Evolutionary conservation across 257 asterid species (phyloP), one percentile per base, ranked within the genome.

Genomic region (Penstemon barbatus): DNA sequence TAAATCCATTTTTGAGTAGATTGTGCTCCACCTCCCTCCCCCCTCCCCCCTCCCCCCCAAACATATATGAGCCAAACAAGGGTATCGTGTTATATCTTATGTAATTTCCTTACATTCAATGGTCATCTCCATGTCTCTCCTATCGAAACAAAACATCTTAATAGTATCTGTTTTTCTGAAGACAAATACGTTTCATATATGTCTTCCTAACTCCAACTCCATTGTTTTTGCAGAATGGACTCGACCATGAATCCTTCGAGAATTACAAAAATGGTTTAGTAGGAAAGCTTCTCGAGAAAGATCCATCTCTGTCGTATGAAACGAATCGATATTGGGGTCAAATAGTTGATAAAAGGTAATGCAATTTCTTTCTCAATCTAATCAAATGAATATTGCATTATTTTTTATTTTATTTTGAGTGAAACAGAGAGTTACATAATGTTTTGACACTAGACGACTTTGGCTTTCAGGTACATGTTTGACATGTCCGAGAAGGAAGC

Each of bases 231-330:
- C 95, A 94, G 99, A 82, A 65, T 43, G 85, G 63, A 61, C 90
- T 91, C 40, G 93, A 87, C 78, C 68, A 79, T 53, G 97, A 87
- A 44, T 80, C 96, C 42, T 94, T 91, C 61, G 89, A 87, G 86
- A 82, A 84, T 72, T 94, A 87, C 77, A 86, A 80, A 78, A 86
- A 77, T 55, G 97, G 97, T 54, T 76, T 94, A 68, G 63, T 80
- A 40, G 96, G 90, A 67, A 91, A 86, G 87, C 93, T 94, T 79
- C 81, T 91, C 68, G 97, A 94, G 91, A 94, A 94, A 86, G 99
- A 91, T 76, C 93, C 97, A 68, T 94, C 97, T 57, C 96, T 94
- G 70, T 57, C 77, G 36, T 91, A 83, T 50, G 97, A 91, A 80
- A 89, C 99, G 33, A 84, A 89, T 75, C 92, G 95, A 40, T 79